Evolutionary conservation across 2,329 filamentous ascomycete species (phyloP), one percentile per base, ranked within the genome.

Genomic region (Alternaria rosae): DNA sequence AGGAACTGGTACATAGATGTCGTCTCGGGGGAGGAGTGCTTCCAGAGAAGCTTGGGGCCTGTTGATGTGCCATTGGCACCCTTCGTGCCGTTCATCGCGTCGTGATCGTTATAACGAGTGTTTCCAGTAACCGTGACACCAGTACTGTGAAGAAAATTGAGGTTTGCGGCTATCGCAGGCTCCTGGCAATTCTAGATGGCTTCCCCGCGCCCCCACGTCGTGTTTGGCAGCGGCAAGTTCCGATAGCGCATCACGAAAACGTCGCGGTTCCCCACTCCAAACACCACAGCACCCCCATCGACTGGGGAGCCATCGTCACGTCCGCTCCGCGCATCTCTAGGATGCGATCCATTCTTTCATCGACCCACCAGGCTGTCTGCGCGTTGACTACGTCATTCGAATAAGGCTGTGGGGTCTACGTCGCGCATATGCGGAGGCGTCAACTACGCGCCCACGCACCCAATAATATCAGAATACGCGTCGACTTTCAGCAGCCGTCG

Each of bases 1-100:
- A 93, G 85, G 78, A 95, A 96, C 53, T 84, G 84, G 82, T 86
- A 89, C 84, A 94, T 92, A 58, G 86, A 86, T 8, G 92, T 94
- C 41, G 85, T 85, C 48, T 86, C 78, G 8, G 91, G 91, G 69
- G 86, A 80, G 32, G 87, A 82, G 78, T 93, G 92, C 64, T 85
- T 85, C 92, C 92, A 95, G 44, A 96, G 69, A 50, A 75, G 64
- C 30, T 73, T 76, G 5, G 69, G 48, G 20, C 59, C 35, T 47
- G 60, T 52, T 15, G 65, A 54, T 5, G 63, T 59, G 61, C 73
- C 73, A 74, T 76, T 76, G 64, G 66, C 60, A 26, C 63, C 66
- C 54, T 70, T 66, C 54, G 52, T 62, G 57, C 25, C 63, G 25
- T 64, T 63, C 58, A 61, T 59, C n/a, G 30, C 48, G 42, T 50